phyloP scores from a whole-genome alignment of 345 rosid species.

The Eucalyptus caleyi region DNA sequence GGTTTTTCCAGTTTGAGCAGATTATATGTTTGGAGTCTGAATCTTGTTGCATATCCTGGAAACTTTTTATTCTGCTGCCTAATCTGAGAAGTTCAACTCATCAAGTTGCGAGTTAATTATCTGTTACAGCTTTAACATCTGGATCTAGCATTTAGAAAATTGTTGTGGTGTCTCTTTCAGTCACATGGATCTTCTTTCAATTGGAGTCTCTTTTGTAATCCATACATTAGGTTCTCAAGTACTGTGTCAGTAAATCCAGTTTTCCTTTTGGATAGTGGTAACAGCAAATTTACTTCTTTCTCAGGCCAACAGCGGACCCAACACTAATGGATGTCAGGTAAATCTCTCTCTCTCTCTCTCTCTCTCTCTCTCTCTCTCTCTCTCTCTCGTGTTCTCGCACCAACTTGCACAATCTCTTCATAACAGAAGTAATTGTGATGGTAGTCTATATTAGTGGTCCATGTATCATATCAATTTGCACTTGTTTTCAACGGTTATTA shows the following conservation, averaged over 20 bases:
- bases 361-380: not conserved
- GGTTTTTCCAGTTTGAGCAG: not conserved
- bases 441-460: not conserved
- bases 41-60: not conserved
- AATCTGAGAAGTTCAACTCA: not conserved
- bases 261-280: not conserved
- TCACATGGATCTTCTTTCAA: not conserved
- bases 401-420: not conserved
- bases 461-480: not conserved
- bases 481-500: not conserved
- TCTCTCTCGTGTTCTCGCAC: not conserved
- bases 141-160: not conserved
- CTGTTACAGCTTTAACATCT: not conserved
- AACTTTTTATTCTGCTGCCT: not conserved
- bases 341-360: not conserved
- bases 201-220: not conserved
- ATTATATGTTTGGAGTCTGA: not conserved
- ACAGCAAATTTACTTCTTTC: not conserved
- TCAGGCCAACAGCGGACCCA: slow-evolving; percentile 93
- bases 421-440: not conserved
- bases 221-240: not conserved
- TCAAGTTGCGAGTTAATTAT: not conserved
- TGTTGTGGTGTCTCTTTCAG: not conserved
- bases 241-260: not conserved
- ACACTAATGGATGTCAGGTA: slow-evolving; percentile 92